These are phyloP conservation scores for Apiotrichum gracile DNA, from an alignment of 1,284 basidiomycete genomes.

Conservation along the genomic window DNA sequence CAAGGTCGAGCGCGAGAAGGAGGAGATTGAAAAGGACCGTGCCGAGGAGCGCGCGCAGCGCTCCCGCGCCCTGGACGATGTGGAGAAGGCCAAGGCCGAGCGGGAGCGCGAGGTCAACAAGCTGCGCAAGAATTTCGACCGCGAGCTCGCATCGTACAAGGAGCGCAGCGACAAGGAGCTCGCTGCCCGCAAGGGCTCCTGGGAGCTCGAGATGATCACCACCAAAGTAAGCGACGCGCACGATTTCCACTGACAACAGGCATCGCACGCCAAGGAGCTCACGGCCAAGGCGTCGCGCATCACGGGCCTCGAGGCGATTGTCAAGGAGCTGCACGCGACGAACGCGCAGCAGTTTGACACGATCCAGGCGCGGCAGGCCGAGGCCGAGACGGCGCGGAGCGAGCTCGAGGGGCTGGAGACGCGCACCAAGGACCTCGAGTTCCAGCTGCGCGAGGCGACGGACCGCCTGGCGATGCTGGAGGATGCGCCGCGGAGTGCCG, in stretches of 20 bases:
- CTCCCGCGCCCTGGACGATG: conserved; percentile 46
- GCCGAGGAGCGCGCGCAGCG: conserved; percentile 63
- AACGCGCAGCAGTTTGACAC: conserved; percentile 76
- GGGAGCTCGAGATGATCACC: conserved; percentile 67
- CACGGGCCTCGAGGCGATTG: conserved; percentile 60
- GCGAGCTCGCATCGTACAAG: conserved; percentile 59
- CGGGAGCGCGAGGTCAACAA: conserved; percentile 64
- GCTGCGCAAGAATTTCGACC: conserved; percentile 67
- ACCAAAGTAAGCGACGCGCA: conserved; percentile 57
- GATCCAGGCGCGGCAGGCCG: conserved; percentile 75
- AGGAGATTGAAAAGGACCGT: conserved; percentile 57
- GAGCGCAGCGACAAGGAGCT: conserved; percentile 69
- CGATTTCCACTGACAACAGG: conserved; percentile 48
- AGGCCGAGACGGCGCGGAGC: conserved; percentile 71
- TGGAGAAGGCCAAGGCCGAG: conserved; percentile 53
- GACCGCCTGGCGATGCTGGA: conserved; percentile 64
- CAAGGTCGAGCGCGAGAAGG: conserved; percentile 85
- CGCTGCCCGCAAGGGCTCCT: conserved; percentile 59
- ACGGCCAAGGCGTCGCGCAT: conserved; percentile 60
- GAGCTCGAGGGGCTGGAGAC: conserved; percentile 67
- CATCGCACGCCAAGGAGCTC: conserved; percentile 62
- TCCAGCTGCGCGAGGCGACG: conserved; percentile 70
- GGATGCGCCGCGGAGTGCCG: conserved; percentile 49
- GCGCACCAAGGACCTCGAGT: conserved; percentile 73
- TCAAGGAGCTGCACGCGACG: conserved; percentile 62